Evolutionary conservation across 805 yeast genomes (phyloP), one percentile per base, ranked within the genome.

Genomic region (Candida krabiensis): DNA sequence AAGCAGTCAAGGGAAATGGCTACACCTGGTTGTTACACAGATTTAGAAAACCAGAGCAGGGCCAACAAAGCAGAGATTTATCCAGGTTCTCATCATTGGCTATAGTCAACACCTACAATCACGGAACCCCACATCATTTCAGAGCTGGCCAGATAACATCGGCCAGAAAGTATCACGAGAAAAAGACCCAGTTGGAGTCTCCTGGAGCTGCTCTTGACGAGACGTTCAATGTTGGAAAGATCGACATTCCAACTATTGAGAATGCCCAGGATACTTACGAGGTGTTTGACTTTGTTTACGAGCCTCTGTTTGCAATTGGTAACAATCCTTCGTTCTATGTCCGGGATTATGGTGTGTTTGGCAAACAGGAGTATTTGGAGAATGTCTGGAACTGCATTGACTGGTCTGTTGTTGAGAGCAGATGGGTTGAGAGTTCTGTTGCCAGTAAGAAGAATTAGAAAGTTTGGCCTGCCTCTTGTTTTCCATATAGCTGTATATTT

Each of bases 11-110:
- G 44, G 97, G 98, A 35, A 91, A 87, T 61, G 99, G 99, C 3
- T 80, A 74, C 63, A 85, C 90, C 9, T 93, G 97, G 93, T 67
- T 93, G 14, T 82, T 89, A 16, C 95, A 91, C 41, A 71, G 70
- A 62, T 55, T 44, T 8, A 64, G 70, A 43, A 56, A 59, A 38
- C 46, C 50, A 3, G 51, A 48, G 14, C 44, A 46, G 23, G 55
- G 56, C 6, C 40, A 43, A 11, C 44, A 46, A 13, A 23, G 52
- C 15, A 52, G 44, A 41, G 56, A 53, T 35, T 43, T 48, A 38
- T 45, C 60, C 9, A 53, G 39, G 25, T 43, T 39, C 40, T 76
- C 75, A 40, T 66, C 71, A 22, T 70, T 93, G 52, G 80, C 78
- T 35, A 68, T 93, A 7, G 64, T 86, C 40, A 85, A 88, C 63